These are phyloP conservation scores for Alternaria consortialis DNA, from an alignment of 2,329 filamentous ascomycete genomes.

Conservation along the genomic window DNA sequence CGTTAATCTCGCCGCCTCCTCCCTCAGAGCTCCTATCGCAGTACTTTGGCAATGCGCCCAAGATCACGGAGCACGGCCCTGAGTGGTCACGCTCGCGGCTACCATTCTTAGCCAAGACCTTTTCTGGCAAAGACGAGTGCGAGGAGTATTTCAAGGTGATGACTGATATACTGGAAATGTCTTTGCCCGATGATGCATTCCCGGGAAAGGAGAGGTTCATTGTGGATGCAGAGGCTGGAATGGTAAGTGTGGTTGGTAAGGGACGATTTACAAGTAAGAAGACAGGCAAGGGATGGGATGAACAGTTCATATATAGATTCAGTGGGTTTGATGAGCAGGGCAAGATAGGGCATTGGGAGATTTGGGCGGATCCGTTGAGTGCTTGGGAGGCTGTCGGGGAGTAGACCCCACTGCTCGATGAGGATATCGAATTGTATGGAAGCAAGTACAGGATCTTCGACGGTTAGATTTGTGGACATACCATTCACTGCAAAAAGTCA, in stretches of 20 bases:
- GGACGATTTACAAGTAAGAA: slow-evolving; percentile 47
- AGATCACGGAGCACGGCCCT: slow-evolving; percentile 56
- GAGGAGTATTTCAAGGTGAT: slow-evolving; percentile 53
- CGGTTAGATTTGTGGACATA: background rate
- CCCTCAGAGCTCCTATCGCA: slow-evolving; percentile 36
- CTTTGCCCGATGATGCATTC: slow-evolving; percentile 42
- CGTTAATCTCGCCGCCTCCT: slow-evolving; percentile 37
- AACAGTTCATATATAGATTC: slow-evolving; percentile 54
- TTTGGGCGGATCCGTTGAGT: slow-evolving; percentile 56
- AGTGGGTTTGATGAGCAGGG: slow-evolving; percentile 52
- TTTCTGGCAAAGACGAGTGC: slow-evolving; percentile 45
- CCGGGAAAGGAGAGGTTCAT: slow-evolving; percentile 45
- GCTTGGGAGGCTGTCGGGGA: slow-evolving; percentile 53
- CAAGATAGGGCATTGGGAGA: slow-evolving; percentile 55
- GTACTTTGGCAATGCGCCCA: slow-evolving; percentile 40
- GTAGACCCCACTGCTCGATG: background rate
- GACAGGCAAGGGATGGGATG: slow-evolving; percentile 54
- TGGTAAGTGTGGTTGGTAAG: slow-evolving; percentile 51
- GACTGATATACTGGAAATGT: slow-evolving; percentile 46
- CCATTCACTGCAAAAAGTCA: background rate
- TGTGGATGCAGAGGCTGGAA: slow-evolving; percentile 49
- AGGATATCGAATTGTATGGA: background rate
- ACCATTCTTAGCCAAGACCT: slow-evolving; percentile 53
- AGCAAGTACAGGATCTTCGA: background rate
- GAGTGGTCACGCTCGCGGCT: slow-evolving; percentile 48